phyloP scores from a whole-genome alignment of 805 yeast species.

The Kodamaea leandrae region DNA sequence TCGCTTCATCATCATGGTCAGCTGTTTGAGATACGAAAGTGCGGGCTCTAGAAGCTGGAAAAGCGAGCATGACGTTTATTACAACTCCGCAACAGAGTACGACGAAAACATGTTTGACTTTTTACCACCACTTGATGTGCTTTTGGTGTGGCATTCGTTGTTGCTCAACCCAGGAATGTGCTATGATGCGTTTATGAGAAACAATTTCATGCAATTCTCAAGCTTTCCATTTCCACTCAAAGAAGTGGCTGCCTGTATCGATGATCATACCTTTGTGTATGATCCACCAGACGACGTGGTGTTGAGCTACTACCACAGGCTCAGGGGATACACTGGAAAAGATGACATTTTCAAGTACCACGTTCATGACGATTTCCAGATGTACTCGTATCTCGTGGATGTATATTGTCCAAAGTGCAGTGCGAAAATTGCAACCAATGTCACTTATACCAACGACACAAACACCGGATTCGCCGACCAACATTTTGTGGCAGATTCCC shows the following conservation, averaged over 20 bases:
- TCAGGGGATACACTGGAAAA: no score
- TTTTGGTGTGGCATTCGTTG: slow-evolving; percentile 25
- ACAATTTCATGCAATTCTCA: slow-evolving; percentile 15
- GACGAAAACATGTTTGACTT: neutral
- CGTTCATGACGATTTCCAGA: neutral
- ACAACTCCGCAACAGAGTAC: neutral
- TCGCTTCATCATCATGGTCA: slow-evolving; percentile 20
- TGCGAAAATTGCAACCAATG: neutral
- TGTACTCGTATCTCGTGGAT: slow-evolving; percentile 1
- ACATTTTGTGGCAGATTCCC: neutral
- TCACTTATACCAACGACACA: slow-evolving; percentile 12
- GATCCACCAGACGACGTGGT: slow-evolving; percentile 10
- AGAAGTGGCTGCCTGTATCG: slow-evolving; percentile 10
- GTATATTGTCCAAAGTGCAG: slow-evolving; percentile 4
- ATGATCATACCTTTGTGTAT: slow-evolving; percentile 13
- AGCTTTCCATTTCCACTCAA: slow-evolving; percentile 21
- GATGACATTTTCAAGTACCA: neutral
- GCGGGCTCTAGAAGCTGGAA: no score
- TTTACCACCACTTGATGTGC: slow-evolving; percentile 23
- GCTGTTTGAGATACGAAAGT: slow-evolving; percentile 17
- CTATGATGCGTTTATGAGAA: slow-evolving; percentile 17
- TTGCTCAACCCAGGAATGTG: slow-evolving; percentile 18
- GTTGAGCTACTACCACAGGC: slow-evolving; percentile 4
- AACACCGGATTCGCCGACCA: slow-evolving; percentile 17
- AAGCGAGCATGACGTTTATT: neutral